Evolutionary conservation across 352 stramenopile genomes (phyloP), one percentile per base, ranked within the genome.

Genomic region (Thalassiosira exigua): DNA sequence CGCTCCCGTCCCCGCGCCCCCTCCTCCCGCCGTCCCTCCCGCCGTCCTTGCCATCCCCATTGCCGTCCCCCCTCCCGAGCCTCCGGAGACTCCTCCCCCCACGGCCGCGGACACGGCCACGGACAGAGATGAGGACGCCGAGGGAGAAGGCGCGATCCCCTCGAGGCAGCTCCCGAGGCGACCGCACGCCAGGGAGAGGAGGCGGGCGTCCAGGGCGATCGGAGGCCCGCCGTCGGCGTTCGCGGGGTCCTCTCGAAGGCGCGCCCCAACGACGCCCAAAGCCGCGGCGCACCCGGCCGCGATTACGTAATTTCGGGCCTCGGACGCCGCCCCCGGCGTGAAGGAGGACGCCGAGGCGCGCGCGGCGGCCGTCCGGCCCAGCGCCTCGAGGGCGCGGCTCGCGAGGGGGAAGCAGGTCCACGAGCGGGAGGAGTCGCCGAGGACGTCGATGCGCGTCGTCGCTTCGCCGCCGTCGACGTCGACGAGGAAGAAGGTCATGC

Each of bases 331-430:
- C 36, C 7, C 36, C 36, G 36, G 76, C 27, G 26, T 24, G 42
- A 59, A 71, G 68, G 59, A 70, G 48, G 66, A 70, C 48, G 36
- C 70, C 29, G 75, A 72, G 36, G 36, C 36, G 7, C 7, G 14
- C 7, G 36, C 7, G 36, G 61, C 27, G 36, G 65, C 80, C n/a
- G 53, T 60, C 9, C 61, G 42, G 41, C 71, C 74, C 0, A 85
- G 68, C 17, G 76, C 75, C 53, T 88, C 81, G 3, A 88, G 27
- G 42, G 76, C 79, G 32, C 70, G 69, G 53, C 85, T 75, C 39
- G 85, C 68, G 64, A 85, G 85, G 30, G 81, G 81, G 58, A 81
- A 88, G 30, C 73, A 83, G 0, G 24, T 22, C n/a, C n/a, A n/a
- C n/a, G n/a, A n/a, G n/a, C n/a, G n/a, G n/a, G n/a, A 14, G 7